Percentiles rank a stretch among this genome's conserved stretches.
These are phyloP conservation scores for Lophium mytilinum DNA, from an alignment of 495 filamentous ascomycete species.

Conservation along the genomic window DNA sequence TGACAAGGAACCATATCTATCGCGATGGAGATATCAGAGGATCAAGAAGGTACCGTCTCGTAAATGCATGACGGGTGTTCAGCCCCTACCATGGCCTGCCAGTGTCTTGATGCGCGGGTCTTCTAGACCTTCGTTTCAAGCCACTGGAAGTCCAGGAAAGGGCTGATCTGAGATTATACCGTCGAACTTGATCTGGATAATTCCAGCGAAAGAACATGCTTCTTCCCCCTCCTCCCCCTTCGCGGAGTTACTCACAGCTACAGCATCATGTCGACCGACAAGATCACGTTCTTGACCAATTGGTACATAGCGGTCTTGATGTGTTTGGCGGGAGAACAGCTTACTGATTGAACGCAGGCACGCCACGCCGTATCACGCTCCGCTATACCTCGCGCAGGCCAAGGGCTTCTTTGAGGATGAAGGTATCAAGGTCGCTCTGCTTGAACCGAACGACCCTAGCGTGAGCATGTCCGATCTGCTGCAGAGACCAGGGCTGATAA, in stretches of 20 bases:
- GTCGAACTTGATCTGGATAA: conserved; percentile 79
- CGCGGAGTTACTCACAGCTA: conserved; percentile 30
- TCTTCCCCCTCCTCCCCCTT: conserved; percentile 40
- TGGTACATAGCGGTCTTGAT: conserved; percentile 39
- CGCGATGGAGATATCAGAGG: no score
- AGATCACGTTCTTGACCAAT: conserved; percentile 69
- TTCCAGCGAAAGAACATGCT: conserved; percentile 77
- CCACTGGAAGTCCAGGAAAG: no score
- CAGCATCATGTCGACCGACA: conserved; percentile 60
- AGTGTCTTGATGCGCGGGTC: no score
- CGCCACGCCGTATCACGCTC: conserved; percentile 66
- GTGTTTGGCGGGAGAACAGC: conserved; percentile 4
- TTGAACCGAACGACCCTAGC: conserved; percentile 62
- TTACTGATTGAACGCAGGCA: conserved; percentile 41
- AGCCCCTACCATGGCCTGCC: no score
- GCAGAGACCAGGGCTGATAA: not conserved
- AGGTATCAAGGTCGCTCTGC: conserved; percentile 55
- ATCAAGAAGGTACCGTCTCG: no score
- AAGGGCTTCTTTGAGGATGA: conserved; percentile 42
- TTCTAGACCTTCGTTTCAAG: no score
- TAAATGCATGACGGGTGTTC: no score
- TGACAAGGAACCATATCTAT: no score
- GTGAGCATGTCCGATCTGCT: conserved; percentile 22
- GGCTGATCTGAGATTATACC: conserved; percentile 53
- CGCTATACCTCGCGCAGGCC: conserved; percentile 60